phyloP scores from a whole-genome alignment of 495 filamentous ascomycete genomes.

The Parathielavia appendiculata region DNA sequence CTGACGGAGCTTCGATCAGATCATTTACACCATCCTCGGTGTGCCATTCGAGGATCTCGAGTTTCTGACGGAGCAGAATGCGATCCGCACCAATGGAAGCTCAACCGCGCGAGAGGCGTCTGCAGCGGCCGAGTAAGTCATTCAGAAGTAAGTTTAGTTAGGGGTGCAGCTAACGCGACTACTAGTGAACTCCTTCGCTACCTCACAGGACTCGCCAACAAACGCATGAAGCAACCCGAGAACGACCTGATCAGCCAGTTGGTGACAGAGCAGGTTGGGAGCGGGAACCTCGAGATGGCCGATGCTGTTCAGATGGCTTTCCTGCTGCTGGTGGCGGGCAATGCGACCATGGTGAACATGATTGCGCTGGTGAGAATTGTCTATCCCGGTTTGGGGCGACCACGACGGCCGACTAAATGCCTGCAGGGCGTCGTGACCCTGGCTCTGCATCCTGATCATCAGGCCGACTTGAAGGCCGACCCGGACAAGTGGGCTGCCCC shows the following conservation, averaged over 20 bases:
- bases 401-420: neutral
- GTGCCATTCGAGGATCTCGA: conserved; percentile 44
- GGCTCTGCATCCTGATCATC: conserved; percentile 35
- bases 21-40: conserved; percentile 46
- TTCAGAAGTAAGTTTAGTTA: neutral
- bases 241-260: conserved; percentile 43
- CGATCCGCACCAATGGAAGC: conserved; percentile 43
- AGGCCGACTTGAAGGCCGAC: conserved; percentile 35
- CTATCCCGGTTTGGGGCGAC: neutral
- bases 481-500: conserved; percentile 22
- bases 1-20: conserved; percentile 28
- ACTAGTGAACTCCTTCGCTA: conserved; percentile 37
- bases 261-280: conserved; percentile 35
- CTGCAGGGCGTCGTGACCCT: conserved; percentile 37
- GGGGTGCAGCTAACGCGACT: neutral
- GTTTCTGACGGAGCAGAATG: conserved; percentile 39
- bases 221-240: conserved; percentile 33
- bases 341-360: conserved; percentile 48
- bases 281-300: conserved; percentile 34
- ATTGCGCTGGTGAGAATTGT: conserved; percentile 34
- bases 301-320: conserved; percentile 44
- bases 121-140: conserved; percentile 32
- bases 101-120: conserved; percentile 40
- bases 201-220: conserved; percentile 35
- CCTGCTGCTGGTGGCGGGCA: conserved; percentile 44